phyloP scores from a whole-genome alignment of 108 stramenopile genomes.

The Heterococcus sp. region DNA sequence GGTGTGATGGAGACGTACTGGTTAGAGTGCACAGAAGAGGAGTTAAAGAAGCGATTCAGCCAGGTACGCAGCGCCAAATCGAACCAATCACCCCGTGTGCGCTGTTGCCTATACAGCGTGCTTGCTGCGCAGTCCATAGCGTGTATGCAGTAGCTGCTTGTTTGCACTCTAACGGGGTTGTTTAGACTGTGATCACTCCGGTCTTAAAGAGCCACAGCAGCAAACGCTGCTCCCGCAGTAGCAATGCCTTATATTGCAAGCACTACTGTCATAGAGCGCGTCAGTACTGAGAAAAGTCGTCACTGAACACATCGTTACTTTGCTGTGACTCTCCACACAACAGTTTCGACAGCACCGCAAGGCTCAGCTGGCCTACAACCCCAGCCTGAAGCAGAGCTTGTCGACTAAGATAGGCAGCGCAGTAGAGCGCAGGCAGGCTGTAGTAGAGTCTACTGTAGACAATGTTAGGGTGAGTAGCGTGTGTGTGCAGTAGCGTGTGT shows the following conservation, averaged over 20 bases:
- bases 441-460: not conserved
- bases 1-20: not conserved
- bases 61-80: not conserved
- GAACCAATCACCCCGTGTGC: not conserved
- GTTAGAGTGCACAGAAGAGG: not conserved
- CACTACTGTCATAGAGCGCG: no score
- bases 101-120: not conserved
- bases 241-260: no score
- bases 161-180: not conserved
- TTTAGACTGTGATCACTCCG: not conserved
- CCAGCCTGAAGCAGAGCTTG: not conserved
- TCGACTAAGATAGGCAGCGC: no score
- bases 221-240: no score
- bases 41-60: not conserved
- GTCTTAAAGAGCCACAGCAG: no score
- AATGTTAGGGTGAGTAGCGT: not conserved
- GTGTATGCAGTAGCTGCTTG: not conserved
- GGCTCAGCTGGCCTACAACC: not conserved
- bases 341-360: not conserved
- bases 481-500: no score
- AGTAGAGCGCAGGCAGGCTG: no score
- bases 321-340: not conserved
- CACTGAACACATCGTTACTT: not conserved
- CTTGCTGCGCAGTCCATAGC: not conserved
- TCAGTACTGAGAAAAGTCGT: no score